Percentiles rank a stretch among this genome's conserved stretches.
These are phyloP conservation scores for Megacollybia marginata DNA, from an alignment of 768 basidiomycete species.

Conservation along the genomic window DNA sequence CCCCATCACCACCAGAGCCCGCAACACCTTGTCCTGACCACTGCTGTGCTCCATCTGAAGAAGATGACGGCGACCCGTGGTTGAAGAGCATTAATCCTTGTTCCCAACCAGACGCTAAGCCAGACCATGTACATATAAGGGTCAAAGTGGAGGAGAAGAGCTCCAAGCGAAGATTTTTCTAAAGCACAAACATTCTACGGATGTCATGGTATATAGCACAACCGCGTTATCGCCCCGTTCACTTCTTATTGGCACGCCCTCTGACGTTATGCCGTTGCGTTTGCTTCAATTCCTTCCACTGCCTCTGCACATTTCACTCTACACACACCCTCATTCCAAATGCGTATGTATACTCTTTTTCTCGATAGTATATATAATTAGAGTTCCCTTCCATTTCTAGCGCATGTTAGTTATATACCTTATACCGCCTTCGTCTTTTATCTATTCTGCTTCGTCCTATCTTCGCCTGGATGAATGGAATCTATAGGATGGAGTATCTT, in stretches of 20 bases:
- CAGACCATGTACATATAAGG: conserved; percentile 66
- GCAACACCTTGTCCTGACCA: conserved; percentile 46
- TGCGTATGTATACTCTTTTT: background rate
- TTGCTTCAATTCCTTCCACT: background rate
- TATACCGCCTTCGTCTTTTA: conserved; percentile 23
- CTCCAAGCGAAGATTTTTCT: conserved; percentile 72
- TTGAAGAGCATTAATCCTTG: conserved; percentile 67
- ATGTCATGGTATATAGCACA: background rate
- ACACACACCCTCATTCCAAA: background rate
- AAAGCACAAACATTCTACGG: conserved; percentile 9
- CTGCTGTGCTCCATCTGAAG: conserved; percentile 56
- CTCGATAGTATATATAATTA: conserved; percentile 8
- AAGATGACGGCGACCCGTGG: conserved; percentile 87
- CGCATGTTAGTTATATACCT: background rate
- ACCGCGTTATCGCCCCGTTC: background rate
- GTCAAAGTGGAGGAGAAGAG: conserved; percentile 68
- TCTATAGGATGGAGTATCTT: background rate
- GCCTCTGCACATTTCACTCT: background rate
- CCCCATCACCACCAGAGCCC: background rate
- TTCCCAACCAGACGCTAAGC: conserved; percentile 35
- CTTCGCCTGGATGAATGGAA: background rate
- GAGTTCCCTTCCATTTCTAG: conserved; percentile 6
- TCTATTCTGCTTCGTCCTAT: conserved; percentile 12
- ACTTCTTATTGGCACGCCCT: background rate
- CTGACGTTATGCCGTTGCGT: background rate